Evolutionary conservation across 2,329 filamentous ascomycete genomes (phyloP), one percentile per base, ranked within the genome.

Genomic region (Simplicillium aogashimaense): DNA sequence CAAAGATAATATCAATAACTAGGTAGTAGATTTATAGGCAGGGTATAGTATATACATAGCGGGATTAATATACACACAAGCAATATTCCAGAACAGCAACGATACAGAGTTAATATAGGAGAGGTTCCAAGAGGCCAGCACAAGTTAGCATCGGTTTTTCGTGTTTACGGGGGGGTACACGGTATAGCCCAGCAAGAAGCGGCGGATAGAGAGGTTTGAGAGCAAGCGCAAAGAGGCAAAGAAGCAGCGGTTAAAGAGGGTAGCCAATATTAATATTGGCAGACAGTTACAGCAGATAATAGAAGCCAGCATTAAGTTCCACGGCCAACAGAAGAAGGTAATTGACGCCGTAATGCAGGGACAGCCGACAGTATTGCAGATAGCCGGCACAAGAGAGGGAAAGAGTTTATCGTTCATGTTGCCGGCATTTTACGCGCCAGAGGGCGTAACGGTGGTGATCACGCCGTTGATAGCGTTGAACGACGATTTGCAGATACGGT

Each of bases 341-440:
- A 33, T 50, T 10, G 13, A 34, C 12, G 36, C 40, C 9, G 39
- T 49, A 2, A 25, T 42, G 4, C 29, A n/a, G 12, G 17, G 36
- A 3, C 31, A 43, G 34, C 44, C 34, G 29, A 39, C 41, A 20
- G 29, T 50, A 2, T n/a, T 50, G 7, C 17, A 45, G 38, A 39
- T 50, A 1, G 39, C 36, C 25, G 29, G 36, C 2, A 50, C 39
- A 11, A 38, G 43, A 2, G 38, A 41, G 13, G 43, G 44, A 12
- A 50, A 50, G 40, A 50, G 42, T 16, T 13, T 50, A 11, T 44
- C 37, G 32, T 49, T 50, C 15, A 47, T 49, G 17, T 42, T 50
- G 28, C 41, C 40, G 38, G 45, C 35, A 33, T 45, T 35, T 36
- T 46, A 11, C 31, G 38, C 29, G 11, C 13, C 16, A 9, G 20